Base-by-base conservation (phyloP, 2,329 filamentous ascomycete species). In the Diaporthe citriasiana region DNA sequence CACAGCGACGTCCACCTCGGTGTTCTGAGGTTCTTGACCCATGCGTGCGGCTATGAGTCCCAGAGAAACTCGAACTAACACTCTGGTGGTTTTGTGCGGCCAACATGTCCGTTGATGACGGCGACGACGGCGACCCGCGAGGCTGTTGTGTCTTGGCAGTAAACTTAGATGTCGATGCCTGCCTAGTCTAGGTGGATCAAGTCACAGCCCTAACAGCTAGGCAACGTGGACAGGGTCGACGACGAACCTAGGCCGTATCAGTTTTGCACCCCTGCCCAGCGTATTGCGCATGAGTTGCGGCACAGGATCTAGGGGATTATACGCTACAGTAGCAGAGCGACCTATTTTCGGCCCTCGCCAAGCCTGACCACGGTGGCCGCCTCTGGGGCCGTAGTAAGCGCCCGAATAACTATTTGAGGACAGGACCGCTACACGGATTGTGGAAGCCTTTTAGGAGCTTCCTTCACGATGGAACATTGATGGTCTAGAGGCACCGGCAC, bases 331-430 rank as follows among this genome's bases (percentile, higher is more conserved):
- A 63, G 9, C 59, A 47, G 27, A 33, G 33, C 47, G 22, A 17
- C 47, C 63, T 68, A 68, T 68, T 68, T 68, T 68, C 63, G 63
- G 63, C 63, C 9, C 47, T 22, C 33, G 45, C 63, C 63, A 68
- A 68, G 63, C 45, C 33, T 22, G 35, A 40, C 33, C n/a, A 40
- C 22, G 33, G 30, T 40, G 63, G n/a, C 47, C 63, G 42, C 47
- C 15, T 30, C 12, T 10, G n/a, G 33, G 47, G 63, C 47, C 63
- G 12, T 33, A 53, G 63, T 38, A 66, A 66, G 63, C 63, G 63
- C 63, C 27, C 45, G n/a, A n/a, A n/a, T n/a, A 27, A 66, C 30
- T 12, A 50, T 27, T 66, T 50, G 63, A 66, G 63, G 33, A 66
- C 38, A 47, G 47, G n/a, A 35, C 47, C 19, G 27, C 27, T 47